Evolutionary conservation across 768 basidiomycete species (phyloP).

Genomic region (Agaricus subrufescens): DNA sequence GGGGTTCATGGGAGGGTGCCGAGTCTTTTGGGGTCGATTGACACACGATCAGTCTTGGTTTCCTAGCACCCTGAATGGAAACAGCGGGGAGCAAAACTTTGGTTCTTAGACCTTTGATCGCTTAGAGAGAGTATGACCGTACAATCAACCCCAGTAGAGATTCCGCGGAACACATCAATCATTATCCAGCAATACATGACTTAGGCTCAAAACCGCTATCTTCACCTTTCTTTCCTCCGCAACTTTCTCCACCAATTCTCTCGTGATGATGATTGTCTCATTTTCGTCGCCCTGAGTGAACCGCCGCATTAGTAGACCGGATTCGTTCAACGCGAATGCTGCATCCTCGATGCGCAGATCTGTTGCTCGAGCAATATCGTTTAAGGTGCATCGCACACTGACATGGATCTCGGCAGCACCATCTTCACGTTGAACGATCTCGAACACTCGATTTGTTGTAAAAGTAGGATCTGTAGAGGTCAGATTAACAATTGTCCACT

Average conservation of each 20-base stretch:
- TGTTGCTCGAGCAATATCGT: constrained; percentile 72
- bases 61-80: too few relatives aligned
- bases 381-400: constrained; percentile 65
- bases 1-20: constrained; percentile 38
- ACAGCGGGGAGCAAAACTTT: too few relatives aligned
- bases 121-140: neutral
- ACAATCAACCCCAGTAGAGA: neutral
- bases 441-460: constrained; percentile 49
- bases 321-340: constrained; percentile 85
- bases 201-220: constrained; percentile 57
- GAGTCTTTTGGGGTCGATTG: constrained; percentile 24
- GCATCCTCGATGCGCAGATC: constrained; percentile 82
- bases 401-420: constrained; percentile 72
- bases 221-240: constrained; percentile 70
- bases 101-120: too few relatives aligned
- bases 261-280: constrained; percentile 39
- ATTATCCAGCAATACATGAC: constrained; percentile 46
- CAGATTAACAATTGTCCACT: neutral
- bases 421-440: constrained; percentile 53
- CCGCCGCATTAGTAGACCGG: constrained; percentile 62
- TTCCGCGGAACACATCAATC: neutral
- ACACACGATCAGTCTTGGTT: neutral
- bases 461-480: constrained; percentile 43
- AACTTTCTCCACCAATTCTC: constrained; percentile 43
- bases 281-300: constrained; percentile 24